These are phyloP conservation scores for Stygiomarasmius scandens DNA, from an alignment of 1,284 basidiomycete genomes.

Conservation along the genomic window DNA sequence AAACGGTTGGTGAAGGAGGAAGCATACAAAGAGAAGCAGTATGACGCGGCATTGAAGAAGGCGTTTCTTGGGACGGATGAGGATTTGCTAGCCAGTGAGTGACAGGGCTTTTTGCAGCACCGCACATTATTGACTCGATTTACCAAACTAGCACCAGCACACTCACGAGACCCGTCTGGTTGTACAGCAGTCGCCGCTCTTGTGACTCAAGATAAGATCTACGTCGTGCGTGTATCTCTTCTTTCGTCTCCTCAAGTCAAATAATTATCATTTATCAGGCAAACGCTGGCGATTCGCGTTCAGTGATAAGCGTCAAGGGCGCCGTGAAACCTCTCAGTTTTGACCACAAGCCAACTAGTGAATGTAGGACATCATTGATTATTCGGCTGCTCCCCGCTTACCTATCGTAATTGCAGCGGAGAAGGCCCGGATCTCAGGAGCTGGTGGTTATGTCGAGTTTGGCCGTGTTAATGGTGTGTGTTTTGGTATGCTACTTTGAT, in stretches of 20 bases:
- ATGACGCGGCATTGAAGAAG: conserved; percentile 80
- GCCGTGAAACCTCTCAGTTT: conserved; percentile 87
- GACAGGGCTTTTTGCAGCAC: conserved; percentile 6
- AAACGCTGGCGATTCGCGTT: conserved; percentile 96
- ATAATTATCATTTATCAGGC: conserved; percentile 57
- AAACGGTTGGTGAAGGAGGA: conserved; percentile 77
- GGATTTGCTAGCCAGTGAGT: conserved; percentile 84
- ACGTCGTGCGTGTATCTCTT: conserved; percentile 60
- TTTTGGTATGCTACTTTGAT: conserved; percentile 5
- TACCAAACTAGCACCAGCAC: conserved; percentile 70
- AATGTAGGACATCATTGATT: conserved; percentile 50
- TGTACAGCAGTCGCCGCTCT: conserved; percentile 95
- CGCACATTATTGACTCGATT: conserved; percentile 14
- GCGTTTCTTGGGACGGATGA: conserved; percentile 96
- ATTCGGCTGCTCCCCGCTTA: conserved; percentile 14
- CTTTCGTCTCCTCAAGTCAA: conserved; percentile 6
- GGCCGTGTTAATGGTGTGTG: conserved; percentile 92
- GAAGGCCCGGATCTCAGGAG: conserved; percentile 83
- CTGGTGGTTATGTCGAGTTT: conserved; percentile 98
- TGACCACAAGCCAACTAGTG: conserved; percentile 95
- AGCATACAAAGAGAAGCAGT: conserved; percentile 72
- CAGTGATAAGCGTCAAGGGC: conserved; percentile 87
- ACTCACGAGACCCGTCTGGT: conserved; percentile 91
- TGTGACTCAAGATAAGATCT: conserved; percentile 82
- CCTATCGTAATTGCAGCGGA: conserved; percentile 58